These are phyloP conservation scores for Suillus weaverae DNA, from an alignment of 768 basidiomycete genomes.

Conservation along the genomic window DNA sequence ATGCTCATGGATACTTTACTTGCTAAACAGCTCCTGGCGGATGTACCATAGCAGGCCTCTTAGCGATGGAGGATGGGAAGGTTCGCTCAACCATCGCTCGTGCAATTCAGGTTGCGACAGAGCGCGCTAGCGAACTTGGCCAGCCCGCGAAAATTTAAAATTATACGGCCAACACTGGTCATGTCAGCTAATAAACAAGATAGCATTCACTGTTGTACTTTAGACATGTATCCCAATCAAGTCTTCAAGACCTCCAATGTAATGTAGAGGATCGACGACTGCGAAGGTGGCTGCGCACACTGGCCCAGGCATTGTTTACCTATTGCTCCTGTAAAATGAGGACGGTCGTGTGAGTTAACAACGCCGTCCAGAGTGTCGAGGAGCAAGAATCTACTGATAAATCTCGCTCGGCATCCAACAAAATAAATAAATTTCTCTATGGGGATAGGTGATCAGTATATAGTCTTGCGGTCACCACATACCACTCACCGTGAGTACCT, in stretches of 20 bases:
- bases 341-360: constrained; percentile 67
- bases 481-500: constrained; percentile 18
- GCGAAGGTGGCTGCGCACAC: constrained; percentile 33
- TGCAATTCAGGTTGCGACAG: constrained; percentile 91
- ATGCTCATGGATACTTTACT: constrained; percentile 8
- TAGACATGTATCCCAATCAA: constrained; percentile 30
- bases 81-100: constrained; percentile 94
- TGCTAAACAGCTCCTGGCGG: constrained; percentile 82
- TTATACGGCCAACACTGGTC: not conserved
- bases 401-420: not conserved
- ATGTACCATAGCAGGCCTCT: constrained; percentile 95
- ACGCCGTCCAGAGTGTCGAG: constrained; percentile 96
- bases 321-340: constrained; percentile 98
- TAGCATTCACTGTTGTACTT: not conserved
- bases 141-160: constrained; percentile 58
- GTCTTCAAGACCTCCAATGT: constrained; percentile 35
- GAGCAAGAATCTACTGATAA: constrained; percentile 49
- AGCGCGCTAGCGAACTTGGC: constrained; percentile 83
- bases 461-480: not conserved
- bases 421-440: not conserved
- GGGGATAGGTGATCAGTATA: not conserved
- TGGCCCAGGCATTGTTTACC: constrained; percentile 22
- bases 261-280: constrained; percentile 34
- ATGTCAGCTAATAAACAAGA: not conserved
- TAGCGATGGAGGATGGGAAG: constrained; percentile 91